Evolutionary conservation across 2,329 filamentous ascomycete genomes (phyloP).

Genomic region (Diplodia corticola): DNA sequence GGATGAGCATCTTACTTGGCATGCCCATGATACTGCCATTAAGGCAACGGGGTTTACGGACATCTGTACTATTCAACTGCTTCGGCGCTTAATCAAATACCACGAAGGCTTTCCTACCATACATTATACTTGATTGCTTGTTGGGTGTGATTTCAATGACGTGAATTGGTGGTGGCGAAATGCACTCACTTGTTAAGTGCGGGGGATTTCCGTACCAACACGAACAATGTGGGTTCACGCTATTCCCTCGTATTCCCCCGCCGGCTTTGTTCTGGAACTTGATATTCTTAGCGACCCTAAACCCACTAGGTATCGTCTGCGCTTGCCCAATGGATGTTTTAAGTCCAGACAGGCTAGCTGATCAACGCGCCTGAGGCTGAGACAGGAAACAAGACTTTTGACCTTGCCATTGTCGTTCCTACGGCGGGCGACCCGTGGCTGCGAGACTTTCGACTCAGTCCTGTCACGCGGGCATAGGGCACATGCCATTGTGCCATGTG

Average conservation of each 20-base stretch:
- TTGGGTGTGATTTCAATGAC: background rate
- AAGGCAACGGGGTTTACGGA: background rate
- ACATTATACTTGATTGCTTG: background rate
- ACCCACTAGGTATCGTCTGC: background rate
- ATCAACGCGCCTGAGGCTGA: background rate
- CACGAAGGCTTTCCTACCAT: background rate
- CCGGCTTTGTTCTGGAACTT: background rate
- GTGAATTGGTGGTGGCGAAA: background rate
- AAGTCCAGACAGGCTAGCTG: background rate
- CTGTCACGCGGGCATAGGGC: background rate
- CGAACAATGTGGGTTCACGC: background rate
- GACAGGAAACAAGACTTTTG: background rate
- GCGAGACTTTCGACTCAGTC: background rate
- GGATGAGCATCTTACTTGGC: constrained; percentile 3
- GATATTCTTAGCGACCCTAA: background rate
- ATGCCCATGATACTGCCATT: background rate
- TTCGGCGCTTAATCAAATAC: constrained; percentile 9
- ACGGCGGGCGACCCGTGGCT: background rate
- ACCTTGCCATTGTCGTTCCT: background rate
- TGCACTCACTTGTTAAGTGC: background rate
- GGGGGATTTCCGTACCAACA: background rate
- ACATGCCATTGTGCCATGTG: background rate
- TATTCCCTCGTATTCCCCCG: background rate
- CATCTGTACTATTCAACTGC: background rate
- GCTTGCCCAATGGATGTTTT: background rate